phyloP scores from a whole-genome alignment of 139 green algal species.

The Tetraselmis striata region DNA sequence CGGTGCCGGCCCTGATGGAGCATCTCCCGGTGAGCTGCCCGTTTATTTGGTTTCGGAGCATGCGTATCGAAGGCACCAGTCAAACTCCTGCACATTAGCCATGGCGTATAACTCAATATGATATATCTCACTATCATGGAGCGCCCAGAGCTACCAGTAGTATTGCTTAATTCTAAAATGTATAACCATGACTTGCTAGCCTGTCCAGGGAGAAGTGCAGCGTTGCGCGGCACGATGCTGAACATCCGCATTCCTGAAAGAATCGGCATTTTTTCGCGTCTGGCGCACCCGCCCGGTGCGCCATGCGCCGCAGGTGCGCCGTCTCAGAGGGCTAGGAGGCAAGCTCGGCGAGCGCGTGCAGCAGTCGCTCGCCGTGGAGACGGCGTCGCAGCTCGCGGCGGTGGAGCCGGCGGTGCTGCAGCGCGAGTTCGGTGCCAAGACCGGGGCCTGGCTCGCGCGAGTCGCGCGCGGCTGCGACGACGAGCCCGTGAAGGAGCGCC shows the following conservation, averaged over 20 bases:
- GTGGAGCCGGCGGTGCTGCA: background rate
- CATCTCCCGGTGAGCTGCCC: slow-evolving; percentile 53
- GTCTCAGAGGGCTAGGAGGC: background rate
- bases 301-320: background rate
- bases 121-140: too few species aligned
- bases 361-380: background rate
- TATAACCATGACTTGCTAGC: too few species aligned
- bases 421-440: background rate
- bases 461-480: background rate
- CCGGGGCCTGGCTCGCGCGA: background rate
- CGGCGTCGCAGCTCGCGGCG: background rate
- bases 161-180: too few species aligned
- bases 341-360: background rate
- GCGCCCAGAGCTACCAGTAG: too few species aligned
- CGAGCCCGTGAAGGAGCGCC: background rate
- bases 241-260: too few species aligned
- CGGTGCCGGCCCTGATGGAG: slow-evolving; percentile 50
- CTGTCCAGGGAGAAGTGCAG: too few species aligned
- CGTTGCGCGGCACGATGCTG: too few species aligned
- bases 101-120: too few species aligned
- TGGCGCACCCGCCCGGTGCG: slow-evolving; percentile 14
- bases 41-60: background rate
- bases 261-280: slow-evolving; percentile 4
- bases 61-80: slow-evolving; percentile 8
- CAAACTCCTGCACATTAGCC: too few species aligned